Base-by-base conservation (phyloP, 2,329 filamentous ascomycete species). In the Beauveria varroae region DNA sequence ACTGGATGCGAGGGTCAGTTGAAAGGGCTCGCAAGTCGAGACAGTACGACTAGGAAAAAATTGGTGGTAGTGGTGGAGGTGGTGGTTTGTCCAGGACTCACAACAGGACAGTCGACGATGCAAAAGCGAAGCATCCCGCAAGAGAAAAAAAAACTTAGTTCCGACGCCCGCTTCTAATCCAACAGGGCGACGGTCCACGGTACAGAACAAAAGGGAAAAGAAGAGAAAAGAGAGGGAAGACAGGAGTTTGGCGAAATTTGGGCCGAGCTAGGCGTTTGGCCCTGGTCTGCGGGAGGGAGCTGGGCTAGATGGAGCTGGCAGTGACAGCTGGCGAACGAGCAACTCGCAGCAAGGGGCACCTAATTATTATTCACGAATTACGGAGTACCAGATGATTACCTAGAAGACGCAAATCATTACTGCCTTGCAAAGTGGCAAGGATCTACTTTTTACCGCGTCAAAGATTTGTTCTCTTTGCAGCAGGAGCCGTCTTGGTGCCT, bases 161-260 rank as follows among this genome's bases (percentile, higher is more conserved):
- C 46, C 22, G 43, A 44, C 12, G 26, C 57, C 37, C 57, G 49
- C 37, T 20, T 52, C 47, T 52, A 43, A 43, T 51, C 37, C 49
- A 41, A 22, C 22, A 41, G 46, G 46, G 26, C 37, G 47, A 59
- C 26, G 26, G 37, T 20, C 26, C 49, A 24, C 24, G 24, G 22
- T 24, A 28, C 30, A 50, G 50, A 8, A 43, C 22, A 49, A 37
- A 34, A 47, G 7, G 26, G 14, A 14, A 28, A 30, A 49, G 30
- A 49, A 30, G 18, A 44, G 20, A 40, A n/a, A 22, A 20, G 30
- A 43, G 22, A 51, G 34, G 24, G 20, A 22, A 28, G 24, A 34
- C 16, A 30, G 50, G 46, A 50, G 22, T 58, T 28, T 49, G 55
- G 20, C 22, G 47, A 58, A 58, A 50, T 58, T 56, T 49, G 56